Percentiles rank a stretch among this genome's conserved stretches.
Conservation (phyloP, 768 basidiomycete species). For the Rhizopogon vesiculosus region DNA sequence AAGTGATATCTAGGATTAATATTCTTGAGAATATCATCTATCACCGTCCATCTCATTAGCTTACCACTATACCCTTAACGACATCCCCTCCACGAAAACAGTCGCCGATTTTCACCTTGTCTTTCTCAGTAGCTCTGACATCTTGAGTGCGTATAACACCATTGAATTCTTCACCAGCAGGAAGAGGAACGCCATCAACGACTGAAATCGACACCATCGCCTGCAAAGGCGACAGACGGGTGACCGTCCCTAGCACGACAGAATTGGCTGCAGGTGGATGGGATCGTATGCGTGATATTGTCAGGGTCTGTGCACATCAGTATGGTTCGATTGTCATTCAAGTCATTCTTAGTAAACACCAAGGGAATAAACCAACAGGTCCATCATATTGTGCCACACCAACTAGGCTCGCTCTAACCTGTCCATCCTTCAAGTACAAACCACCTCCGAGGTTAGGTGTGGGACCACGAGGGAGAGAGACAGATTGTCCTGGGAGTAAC, state of each 20-base stretch:
- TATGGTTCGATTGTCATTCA: slow-evolving; percentile 11
- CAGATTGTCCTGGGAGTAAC: slow-evolving; percentile 77
- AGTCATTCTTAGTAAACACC: slow-evolving; percentile 9
- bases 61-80: slow-evolving; percentile 79
- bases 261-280: slow-evolving; percentile 72
- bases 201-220: slow-evolving; percentile 81
- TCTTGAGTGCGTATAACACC: slow-evolving; percentile 89
- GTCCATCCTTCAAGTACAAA: slow-evolving; percentile 58
- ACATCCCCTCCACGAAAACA: slow-evolving; percentile 93
- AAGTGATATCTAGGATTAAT: slow-evolving; percentile 65
- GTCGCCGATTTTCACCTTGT: slow-evolving; percentile 83
- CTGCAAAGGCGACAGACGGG: slow-evolving; percentile 78
- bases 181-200: slow-evolving; percentile 81
- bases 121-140: slow-evolving; percentile 86
- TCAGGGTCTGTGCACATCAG: slow-evolving; percentile 41
- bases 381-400: slow-evolving; percentile 59
- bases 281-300: slow-evolving; percentile 62
- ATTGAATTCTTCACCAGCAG: slow-evolving; percentile 81
- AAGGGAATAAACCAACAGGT: slow-evolving; percentile 51
- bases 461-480: slow-evolving; percentile 51
- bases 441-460: slow-evolving; percentile 59
- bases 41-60: slow-evolving; percentile 19
- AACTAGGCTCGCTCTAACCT: slow-evolving; percentile 65
- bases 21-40: slow-evolving; percentile 3
- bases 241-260: slow-evolving; percentile 78